Conservation (phyloP, 2,329 filamentous ascomycete genomes). For the Colletotrichum chrysophilum region DNA sequence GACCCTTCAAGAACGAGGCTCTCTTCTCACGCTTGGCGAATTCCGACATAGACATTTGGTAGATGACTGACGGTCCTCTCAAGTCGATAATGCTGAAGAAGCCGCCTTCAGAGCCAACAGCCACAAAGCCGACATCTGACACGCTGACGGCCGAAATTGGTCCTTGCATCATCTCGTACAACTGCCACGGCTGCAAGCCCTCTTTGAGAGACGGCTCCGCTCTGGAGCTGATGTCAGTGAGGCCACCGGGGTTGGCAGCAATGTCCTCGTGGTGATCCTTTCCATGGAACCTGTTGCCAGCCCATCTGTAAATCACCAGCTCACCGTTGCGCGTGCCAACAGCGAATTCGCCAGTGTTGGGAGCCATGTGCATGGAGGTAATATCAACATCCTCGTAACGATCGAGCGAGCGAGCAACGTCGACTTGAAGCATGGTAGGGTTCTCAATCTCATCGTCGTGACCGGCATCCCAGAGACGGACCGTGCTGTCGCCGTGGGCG, state of each 20-base stretch:
- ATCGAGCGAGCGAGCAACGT: constrained; percentile 81
- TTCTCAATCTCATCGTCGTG: constrained; percentile 96
- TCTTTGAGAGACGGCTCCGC: constrained; percentile 77
- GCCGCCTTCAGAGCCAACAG: constrained; percentile 83
- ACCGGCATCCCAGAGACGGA: constrained; percentile 93
- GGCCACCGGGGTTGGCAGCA: constrained; percentile 65
- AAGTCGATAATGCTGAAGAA: constrained; percentile 84
- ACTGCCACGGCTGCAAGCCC: constrained; percentile 78
- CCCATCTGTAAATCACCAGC: constrained; percentile 86
- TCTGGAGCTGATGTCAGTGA: constrained; percentile 77
- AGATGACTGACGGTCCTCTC: constrained; percentile 84
- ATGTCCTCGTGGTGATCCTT: constrained; percentile 57
- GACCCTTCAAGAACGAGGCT: constrained; percentile 70
- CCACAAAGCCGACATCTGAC: constrained; percentile 93
- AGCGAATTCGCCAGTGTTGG: constrained; percentile 83
- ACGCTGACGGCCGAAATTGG: constrained; percentile 80
- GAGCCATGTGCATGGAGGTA: constrained; percentile 78
- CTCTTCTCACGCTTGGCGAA: constrained; percentile 80
- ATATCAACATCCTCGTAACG: constrained; percentile 80
- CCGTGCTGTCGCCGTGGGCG: constrained; percentile 87
- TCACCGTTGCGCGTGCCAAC: constrained; percentile 86
- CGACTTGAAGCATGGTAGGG: constrained; percentile 78
- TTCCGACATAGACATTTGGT: constrained; percentile 73
- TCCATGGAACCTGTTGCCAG: constrained; percentile 76
- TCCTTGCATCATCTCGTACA: constrained; percentile 86